A percentile compares a stretch with the other conserved stretches of the same genome.
Conservation (phyloP, 768 basidiomycete species). For the Serendipita indica region DNA sequence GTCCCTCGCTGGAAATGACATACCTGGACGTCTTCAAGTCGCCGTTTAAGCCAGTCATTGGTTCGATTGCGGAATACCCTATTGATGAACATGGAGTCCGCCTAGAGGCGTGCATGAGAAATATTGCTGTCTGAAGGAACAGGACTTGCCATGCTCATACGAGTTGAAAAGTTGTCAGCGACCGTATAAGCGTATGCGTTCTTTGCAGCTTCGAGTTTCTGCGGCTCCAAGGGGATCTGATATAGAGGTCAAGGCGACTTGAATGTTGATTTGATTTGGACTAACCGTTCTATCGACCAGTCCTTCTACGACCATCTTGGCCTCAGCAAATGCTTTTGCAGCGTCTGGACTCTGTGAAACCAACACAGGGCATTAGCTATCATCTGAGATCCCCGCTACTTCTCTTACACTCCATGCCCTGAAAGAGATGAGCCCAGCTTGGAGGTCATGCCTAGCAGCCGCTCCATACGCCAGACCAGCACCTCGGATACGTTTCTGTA, state of each 20-base stretch:
- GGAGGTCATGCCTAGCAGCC: constrained; percentile 53
- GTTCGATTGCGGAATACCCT: background rate
- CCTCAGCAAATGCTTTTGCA: constrained; percentile 68
- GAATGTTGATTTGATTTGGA: background rate
- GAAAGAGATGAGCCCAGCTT: constrained; percentile 64
- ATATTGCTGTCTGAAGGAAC: background rate
- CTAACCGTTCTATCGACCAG: constrained; percentile 71
- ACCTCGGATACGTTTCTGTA: constrained; percentile 75
- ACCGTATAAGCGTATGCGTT: constrained; percentile 79
- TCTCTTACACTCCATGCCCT: constrained; percentile 45
- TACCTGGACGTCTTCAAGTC: background rate
- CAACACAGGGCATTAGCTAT: background rate
- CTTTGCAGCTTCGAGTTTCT: constrained; percentile 78
- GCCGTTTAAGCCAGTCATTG: background rate
- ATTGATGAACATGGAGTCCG: background rate
- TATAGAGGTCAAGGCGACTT: background rate
- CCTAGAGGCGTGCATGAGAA: background rate
- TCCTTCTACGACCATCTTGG: constrained; percentile 58
- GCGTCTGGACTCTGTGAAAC: constrained; percentile 68
- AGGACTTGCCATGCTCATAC: constrained; percentile 58
- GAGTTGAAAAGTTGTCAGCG: constrained; percentile 66
- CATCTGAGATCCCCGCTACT: background rate
- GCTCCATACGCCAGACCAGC: constrained; percentile 94
- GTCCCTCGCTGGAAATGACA: background rate
- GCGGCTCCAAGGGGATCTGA: constrained; percentile 67